These are phyloP conservation scores for Xylaria castorea DNA, from an alignment of 495 filamentous ascomycete species.

Conservation along the genomic window DNA sequence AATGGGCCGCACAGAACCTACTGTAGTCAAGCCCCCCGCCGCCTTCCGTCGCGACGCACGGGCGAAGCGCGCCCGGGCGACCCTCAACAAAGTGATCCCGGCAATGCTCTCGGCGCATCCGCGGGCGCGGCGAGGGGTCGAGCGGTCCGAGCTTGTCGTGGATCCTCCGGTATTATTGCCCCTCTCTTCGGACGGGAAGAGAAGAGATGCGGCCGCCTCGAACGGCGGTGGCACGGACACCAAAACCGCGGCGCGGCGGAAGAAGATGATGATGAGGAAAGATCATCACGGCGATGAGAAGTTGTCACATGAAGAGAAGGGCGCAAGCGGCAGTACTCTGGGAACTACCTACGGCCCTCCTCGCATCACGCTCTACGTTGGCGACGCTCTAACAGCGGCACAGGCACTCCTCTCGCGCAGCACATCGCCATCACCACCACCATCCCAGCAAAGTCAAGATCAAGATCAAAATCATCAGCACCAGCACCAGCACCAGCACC, in stretches of 20 bases:
- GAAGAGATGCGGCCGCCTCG: background rate
- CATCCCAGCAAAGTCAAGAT: slow-evolving; percentile 28
- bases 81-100: slow-evolving; percentile 60
- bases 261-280: background rate
- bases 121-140: slow-evolving; percentile 57
- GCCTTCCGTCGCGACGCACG: slow-evolving; percentile 47
- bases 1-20: slow-evolving; percentile 43
- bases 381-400: slow-evolving; percentile 57
- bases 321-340: background rate
- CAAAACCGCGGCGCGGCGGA: background rate
- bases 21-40: slow-evolving; percentile 35
- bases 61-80: slow-evolving; percentile 57
- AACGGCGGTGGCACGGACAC: background rate
- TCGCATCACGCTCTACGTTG: slow-evolving; percentile 48
- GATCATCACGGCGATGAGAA: background rate
- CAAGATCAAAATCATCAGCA: background rate
- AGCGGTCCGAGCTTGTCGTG: slow-evolving; percentile 55
- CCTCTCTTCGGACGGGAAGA: background rate
- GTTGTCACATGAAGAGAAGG: background rate
- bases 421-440: slow-evolving; percentile 36
- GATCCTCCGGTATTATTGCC: slow-evolving; percentile 38
- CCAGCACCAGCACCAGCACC: background rate
- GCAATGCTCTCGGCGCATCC: slow-evolving; percentile 53
- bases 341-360: slow-evolving; percentile 19
- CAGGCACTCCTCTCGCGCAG: slow-evolving; percentile 36